Base-by-base conservation (phyloP, 495 filamentous ascomycete species). In the Penicillium silybi region DNA sequence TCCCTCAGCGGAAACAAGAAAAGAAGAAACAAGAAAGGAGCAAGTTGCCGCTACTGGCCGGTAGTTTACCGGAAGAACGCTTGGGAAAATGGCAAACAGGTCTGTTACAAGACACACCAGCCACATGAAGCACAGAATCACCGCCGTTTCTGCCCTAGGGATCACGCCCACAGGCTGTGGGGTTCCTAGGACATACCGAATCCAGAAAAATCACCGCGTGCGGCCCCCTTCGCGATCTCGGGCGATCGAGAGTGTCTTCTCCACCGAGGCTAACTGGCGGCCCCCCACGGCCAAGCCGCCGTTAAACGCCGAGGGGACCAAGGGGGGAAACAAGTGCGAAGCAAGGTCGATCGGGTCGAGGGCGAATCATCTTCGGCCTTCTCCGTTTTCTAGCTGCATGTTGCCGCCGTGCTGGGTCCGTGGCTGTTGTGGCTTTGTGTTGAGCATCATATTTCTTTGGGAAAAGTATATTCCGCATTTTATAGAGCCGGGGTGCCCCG, bases 181-280 rank as follows among this genome's bases (percentile, higher is more conserved):
- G 41, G 20, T n/a, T 13, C 62, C 62, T 10, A 52, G 39, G 6
- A 44, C 18, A 6, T 34, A 15, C 19, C 1, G 27, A 22, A 37
- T 32, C 29, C 29, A 13, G 27, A 17, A 37, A 1, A 16, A 46
- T 38, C 45, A 48, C 40, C 22, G 35, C 34, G 19, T 48, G 46
- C 35, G 23, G 29, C 29, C 29, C 29, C 22, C 5, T 16, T 40
- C 34, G 8, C 43, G 56, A 59, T 59, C 56, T 59, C 56, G 56
- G 58, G 25, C 27, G 52, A 63, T 58, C 48, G 34, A 18, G 43
- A 27, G 6, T 32, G 0, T 41, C 20, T 10, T 32, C 15, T 25
- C 22, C 34, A 25, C 22, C 48, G 48, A 43, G 20, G 44, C 11
- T 51, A 43, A 55, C 48, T 59, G 44, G 25, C 27, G 41, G 27